Evolutionary conservation across 2,329 filamentous ascomycete genomes (phyloP).

Genomic region (Aspergillus aculeatus): DNA sequence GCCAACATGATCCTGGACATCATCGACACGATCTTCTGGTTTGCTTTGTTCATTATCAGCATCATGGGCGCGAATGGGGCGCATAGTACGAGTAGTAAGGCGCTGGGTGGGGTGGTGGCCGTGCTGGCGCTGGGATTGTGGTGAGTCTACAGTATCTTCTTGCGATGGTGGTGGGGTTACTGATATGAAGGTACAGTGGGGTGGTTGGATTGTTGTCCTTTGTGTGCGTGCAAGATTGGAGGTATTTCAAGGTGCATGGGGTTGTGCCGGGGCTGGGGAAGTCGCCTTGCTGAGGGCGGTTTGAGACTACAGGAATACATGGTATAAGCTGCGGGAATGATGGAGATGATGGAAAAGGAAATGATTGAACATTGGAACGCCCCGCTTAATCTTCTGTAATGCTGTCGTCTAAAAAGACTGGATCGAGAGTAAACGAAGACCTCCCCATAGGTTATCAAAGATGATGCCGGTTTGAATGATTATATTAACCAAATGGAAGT

Average conservation of each 20-base stretch:
- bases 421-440: no score
- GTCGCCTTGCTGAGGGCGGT: not conserved
- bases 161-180: not conserved
- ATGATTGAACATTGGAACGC: no score
- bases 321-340: no score
- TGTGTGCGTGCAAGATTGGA: slow-evolving; percentile 15
- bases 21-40: slow-evolving; percentile 28
- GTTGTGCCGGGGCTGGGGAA: not conserved
- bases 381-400: no score
- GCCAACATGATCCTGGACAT: slow-evolving; percentile 23
- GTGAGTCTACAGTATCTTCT: slow-evolving; percentile 6
- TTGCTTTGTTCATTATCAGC: slow-evolving; percentile 24
- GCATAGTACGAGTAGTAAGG: slow-evolving; percentile 16
- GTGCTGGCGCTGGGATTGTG: slow-evolving; percentile 15
- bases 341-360: no score
- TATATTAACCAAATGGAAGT: no score
- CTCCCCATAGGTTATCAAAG: no score
- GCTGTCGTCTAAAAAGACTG: no score
- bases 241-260: slow-evolving; percentile 16
- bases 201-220: slow-evolving; percentile 15
- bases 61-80: slow-evolving; percentile 17
- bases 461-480: no score
- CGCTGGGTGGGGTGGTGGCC: slow-evolving; percentile 20
- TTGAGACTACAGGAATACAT: no score
- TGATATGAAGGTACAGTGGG: slow-evolving; percentile 1